Evolutionary conservation across 2,329 filamentous ascomycete species (phyloP), one percentile per base, ranked within the genome.

Genomic region (Alternaria alternata): DNA sequence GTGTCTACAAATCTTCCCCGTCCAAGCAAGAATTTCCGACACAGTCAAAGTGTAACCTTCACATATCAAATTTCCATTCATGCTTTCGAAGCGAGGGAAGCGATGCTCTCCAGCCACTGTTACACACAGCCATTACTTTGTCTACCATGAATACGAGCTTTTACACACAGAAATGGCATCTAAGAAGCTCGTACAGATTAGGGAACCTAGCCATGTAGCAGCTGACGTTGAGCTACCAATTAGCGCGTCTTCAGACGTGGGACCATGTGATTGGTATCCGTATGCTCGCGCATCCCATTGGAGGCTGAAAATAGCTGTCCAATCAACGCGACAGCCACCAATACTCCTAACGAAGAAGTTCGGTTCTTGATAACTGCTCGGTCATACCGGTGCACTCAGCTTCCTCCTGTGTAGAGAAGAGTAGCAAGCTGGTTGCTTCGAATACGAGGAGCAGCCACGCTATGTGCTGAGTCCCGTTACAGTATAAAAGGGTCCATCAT

Each of bases 271-370:
- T 67, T 58, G 59, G 62, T 58, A 24, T 52, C 55, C 54, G 39
- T 57, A 58, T 59, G 47, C 49, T 49, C 9, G 53, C 52, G 51
- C 57, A 59, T 44, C 54, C 65, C 51, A 47, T 32, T 57, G 57
- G 51, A 42, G 52, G 60, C 63, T 60, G 57, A 65, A 58, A 59
- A 58, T 64, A 61, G 46, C 56, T 41, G 38, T 26, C 64, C 67
- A 69, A 70, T 69, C 38, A 62, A 12, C 12, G 48, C n/a, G 47
- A 36, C 49, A 51, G 55, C 55, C 48, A 61, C 53, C 43, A 38
- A 39, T 51, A 61, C 51, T 41, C 52, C 22, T 41, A 51, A 49
- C 51, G 53, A 46, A 46, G 51, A 48, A 59, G 39, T 61, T 65
- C 61, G 52, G 53, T 54, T 18, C 32, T 18, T 41, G 48, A n/a